Evolutionary conservation across 2,329 filamentous ascomycete genomes (phyloP), one percentile per base, ranked within the genome.

Genomic region (Cercospora janseana): DNA sequence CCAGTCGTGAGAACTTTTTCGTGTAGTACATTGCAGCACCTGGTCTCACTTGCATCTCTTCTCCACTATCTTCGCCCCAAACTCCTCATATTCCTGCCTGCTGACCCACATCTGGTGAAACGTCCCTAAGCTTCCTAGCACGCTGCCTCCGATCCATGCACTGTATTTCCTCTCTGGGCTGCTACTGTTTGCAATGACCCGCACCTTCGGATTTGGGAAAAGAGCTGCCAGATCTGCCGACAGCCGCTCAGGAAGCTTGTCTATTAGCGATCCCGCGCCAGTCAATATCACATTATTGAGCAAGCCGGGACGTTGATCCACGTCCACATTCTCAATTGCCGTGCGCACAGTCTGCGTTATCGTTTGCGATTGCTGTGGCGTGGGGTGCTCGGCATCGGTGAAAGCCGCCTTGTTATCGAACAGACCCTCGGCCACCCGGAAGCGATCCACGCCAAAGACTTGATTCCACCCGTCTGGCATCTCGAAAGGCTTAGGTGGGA

Each of bases 61-160:
- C 78, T 97, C 92, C 35, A 97, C 88, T 62, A 97, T 91, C 57
- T 82, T 82, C 4, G 84, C 76, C 1, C 93, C 93, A 69, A 95
- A 91, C 76, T 98, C 94, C 58, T 96, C 90, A 64, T 96, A 97
- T 75, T 98, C 93, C 77, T 95, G 95, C 71, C 84, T 88, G 18
- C 86, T 92, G 62, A 98, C 94, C 93, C 93, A 98, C 87, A 98
- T 92, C 62, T 98, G 93, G 74, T 98, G 93, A 73, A 98, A 98
- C 10, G 91, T 95, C 7, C 94, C 94, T 72, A 98, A 71, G 70
- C 91, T 96, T 5, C 88, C 91, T 60, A 98, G 75, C 62, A 98
- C 96, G 71, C 90, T 96, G 37, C 93, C 93, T 38, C 94, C 93
- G 60, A 98, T 90, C 92, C 93, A 98, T 42, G 88, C 85, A 16